Conservation (phyloP, 2,329 filamentous ascomycete genomes). For the Mollisia scopiformis region DNA sequence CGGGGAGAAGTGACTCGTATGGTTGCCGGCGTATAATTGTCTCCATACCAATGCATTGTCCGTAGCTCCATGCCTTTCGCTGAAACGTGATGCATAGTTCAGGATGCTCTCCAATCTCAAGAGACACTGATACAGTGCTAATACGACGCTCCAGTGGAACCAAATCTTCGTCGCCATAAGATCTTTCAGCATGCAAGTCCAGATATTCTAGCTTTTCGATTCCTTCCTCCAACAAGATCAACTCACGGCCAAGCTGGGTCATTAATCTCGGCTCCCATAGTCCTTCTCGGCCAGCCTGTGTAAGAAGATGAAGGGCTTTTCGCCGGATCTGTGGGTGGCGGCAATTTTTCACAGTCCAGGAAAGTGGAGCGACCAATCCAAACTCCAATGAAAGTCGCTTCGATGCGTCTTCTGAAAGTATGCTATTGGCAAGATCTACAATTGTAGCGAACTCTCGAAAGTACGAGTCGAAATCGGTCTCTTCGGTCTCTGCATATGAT, state of each 20-base stretch:
- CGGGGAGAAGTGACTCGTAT: too few relatives aligned
- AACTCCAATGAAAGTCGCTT: constrained; percentile 62
- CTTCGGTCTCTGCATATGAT: neutral
- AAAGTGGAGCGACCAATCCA: constrained; percentile 64
- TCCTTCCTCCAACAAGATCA: neutral
- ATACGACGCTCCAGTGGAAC: too few relatives aligned
- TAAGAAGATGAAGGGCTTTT: constrained; percentile 61
- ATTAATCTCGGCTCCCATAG: constrained; percentile 59
- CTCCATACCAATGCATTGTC: neutral
- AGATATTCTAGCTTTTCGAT: neutral
- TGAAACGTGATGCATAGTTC: neutral
- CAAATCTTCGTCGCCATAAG: too few relatives aligned
- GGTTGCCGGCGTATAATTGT: neutral
- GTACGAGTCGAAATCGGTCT: neutral
- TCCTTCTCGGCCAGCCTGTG: constrained; percentile 63
- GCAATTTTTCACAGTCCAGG: constrained; percentile 65
- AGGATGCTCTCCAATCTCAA: neutral
- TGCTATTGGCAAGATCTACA: neutral
- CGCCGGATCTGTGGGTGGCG: constrained; percentile 56
- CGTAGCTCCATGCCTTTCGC: neutral
- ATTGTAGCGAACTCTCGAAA: neutral
- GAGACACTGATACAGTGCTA: too few relatives aligned
- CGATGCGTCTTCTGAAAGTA: neutral
- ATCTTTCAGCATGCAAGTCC: neutral
- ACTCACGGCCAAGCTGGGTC: neutral